Conservation (phyloP, 176 grass and related monocot species). For the Avena eriantha region DNA sequence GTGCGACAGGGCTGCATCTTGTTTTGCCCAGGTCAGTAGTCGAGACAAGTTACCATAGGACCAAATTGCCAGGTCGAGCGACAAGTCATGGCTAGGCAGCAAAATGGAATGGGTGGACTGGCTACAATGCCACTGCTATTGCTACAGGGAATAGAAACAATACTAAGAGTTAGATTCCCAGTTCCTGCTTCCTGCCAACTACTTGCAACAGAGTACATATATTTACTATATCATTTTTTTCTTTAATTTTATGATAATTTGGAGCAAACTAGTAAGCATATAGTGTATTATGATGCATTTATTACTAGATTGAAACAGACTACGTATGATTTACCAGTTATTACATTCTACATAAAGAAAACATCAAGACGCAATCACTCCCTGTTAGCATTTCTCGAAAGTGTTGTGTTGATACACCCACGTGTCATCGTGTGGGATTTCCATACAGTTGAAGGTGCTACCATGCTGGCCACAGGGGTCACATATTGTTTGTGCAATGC, state of each 20-base stretch:
- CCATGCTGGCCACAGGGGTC: neutral
- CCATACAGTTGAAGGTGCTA: conserved; percentile 20
- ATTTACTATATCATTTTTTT: conserved; percentile 1
- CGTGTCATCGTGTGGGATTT: neutral
- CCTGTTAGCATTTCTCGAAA: conserved; percentile 31
- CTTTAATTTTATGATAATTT: conserved; percentile 14
- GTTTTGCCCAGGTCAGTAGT: neutral
- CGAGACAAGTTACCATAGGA: conserved; percentile 4
- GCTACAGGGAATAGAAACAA: neutral
- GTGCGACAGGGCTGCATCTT: neutral
- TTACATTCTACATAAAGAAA: conserved; percentile 17
- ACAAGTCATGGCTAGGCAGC: conserved; percentile 7
- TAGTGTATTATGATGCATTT: neutral
- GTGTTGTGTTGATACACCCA: neutral
- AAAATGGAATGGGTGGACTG: neutral
- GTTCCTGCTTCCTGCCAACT: neutral
- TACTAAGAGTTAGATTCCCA: neutral
- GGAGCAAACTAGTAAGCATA: neutral
- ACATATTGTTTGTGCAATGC: conserved; percentile 23
- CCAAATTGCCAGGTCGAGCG: neutral
- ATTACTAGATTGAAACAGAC: conserved; percentile 13
- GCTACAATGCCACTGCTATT: conserved; percentile 7
- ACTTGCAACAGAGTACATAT: neutral
- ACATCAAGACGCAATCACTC: neutral
- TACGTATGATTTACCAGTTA: neutral